A percentile compares a stretch with the other conserved stretches of the same genome.
Evolutionary conservation across 2,329 filamentous ascomycete species (phyloP).

Genomic region (Coniella vitis): DNA sequence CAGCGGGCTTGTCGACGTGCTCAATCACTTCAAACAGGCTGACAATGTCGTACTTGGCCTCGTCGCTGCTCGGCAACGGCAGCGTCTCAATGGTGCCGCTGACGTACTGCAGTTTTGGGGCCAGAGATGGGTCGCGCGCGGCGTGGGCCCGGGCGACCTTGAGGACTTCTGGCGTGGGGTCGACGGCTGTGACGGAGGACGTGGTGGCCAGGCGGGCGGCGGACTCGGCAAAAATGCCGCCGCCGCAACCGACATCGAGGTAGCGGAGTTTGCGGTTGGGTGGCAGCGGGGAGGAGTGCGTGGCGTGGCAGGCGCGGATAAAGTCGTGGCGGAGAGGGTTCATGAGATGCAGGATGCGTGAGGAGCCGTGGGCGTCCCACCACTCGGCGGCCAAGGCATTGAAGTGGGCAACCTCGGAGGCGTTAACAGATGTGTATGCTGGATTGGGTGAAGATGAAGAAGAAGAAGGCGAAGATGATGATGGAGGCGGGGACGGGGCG

Average conservation of each 20-base stretch:
- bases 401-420: slow-evolving; percentile 89
- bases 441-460: slow-evolving; percentile 5
- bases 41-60: slow-evolving; percentile 66
- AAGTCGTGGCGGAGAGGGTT: slow-evolving; percentile 95
- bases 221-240: slow-evolving; percentile 91
- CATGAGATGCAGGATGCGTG: slow-evolving; percentile 91
- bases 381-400: slow-evolving; percentile 85
- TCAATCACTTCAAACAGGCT: slow-evolving; percentile 93
- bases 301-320: slow-evolving; percentile 64
- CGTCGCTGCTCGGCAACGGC: slow-evolving; percentile 29
- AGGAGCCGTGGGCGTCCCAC: slow-evolving; percentile 96
- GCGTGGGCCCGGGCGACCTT: slow-evolving; percentile 71
- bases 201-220: slow-evolving; percentile 64
- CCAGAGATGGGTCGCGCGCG: slow-evolving; percentile 63
- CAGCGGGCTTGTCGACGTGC: slow-evolving; percentile 70
- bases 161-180: slow-evolving; percentile 69
- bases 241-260: slow-evolving; percentile 91
- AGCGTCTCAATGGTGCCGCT: slow-evolving; percentile 73
- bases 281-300: slow-evolving; percentile 35
- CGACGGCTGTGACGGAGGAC: slow-evolving; percentile 63
- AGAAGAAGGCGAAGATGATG: not conserved
- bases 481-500: not conserved
- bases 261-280: slow-evolving; percentile 49
- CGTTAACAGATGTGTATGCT: slow-evolving; percentile 67
- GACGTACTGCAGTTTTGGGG: slow-evolving; percentile 59